Percentiles rank a stretch among this genome's conserved stretches.
Conservation (phyloP, 2,329 filamentous ascomycete species). For the Scytalidium sp. region DNA sequence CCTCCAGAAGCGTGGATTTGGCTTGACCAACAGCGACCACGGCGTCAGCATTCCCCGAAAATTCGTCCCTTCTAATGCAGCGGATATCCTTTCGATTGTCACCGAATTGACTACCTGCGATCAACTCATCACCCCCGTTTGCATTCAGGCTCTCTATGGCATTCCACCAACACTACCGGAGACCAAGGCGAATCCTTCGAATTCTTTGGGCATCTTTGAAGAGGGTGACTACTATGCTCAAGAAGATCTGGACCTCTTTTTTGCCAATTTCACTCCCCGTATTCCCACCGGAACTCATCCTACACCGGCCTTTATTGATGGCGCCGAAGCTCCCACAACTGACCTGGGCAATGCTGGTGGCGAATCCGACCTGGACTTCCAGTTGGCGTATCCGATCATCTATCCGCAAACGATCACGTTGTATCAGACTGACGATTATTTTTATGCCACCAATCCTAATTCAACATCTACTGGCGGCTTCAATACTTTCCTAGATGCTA, state of each 20-base stretch:
- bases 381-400: constrained; percentile 32
- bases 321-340: constrained; percentile 15
- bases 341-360: constrained; percentile 19
- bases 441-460: constrained; percentile 23
- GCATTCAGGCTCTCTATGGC: constrained; percentile 30
- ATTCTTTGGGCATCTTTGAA: constrained; percentile 34
- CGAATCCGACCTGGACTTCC: constrained; percentile 34
- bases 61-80: constrained; percentile 1
- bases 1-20: constrained; percentile 5
- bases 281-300: constrained; percentile 29
- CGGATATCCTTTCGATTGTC: constrained; percentile 1
- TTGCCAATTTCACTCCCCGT: constrained; percentile 20
- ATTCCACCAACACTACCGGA: constrained; percentile 21
- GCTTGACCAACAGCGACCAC: constrained; percentile 7
- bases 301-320: constrained; percentile 28
- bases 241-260: constrained; percentile 32
- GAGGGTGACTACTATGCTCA: constrained; percentile 33
- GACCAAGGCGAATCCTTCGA: constrained; percentile 17
- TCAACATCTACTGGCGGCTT: constrained; percentile 33
- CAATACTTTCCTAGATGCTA: constrained; percentile 43
- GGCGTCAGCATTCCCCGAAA: neutral
- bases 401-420: constrained; percentile 35
- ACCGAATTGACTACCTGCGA: constrained; percentile 13
- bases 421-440: constrained; percentile 38
- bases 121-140: constrained; percentile 18